These are phyloP conservation scores for Geotrichum restrictum DNA, from an alignment of 1,139 yeast species.

Conservation along the genomic window DNA sequence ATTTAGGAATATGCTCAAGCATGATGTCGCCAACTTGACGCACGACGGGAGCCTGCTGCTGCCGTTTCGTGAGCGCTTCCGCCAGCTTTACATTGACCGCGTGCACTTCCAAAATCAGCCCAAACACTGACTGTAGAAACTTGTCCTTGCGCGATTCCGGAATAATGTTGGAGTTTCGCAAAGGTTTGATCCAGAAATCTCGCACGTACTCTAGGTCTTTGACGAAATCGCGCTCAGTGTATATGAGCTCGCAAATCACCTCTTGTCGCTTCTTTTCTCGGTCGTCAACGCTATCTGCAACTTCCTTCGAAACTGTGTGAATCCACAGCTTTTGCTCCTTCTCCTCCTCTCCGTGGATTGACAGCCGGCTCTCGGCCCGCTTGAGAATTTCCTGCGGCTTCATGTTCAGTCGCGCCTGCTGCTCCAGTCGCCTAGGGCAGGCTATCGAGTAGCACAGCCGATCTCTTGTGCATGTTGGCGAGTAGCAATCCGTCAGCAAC, in stretches of 20 bases:
- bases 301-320: conserved; percentile 78
- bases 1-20: conserved; percentile 73
- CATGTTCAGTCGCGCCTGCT: conserved; percentile 86
- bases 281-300: conserved; percentile 75
- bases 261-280: conserved; percentile 91
- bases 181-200: conserved; percentile 90
- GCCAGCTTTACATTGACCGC: conserved; percentile 78
- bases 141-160: conserved; percentile 87
- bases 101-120: conserved; percentile 82
- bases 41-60: conserved; percentile 81
- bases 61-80: conserved; percentile 84
- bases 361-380: conserved; percentile 74
- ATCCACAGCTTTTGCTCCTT: conserved; percentile 91
- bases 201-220: conserved; percentile 90
- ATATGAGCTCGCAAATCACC: conserved; percentile 87
- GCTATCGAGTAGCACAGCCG: conserved; percentile 88
- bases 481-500: conserved; percentile 86
- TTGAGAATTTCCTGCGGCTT: conserved; percentile 85
- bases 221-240: conserved; percentile 92
- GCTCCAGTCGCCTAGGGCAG: conserved; percentile 93
- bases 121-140: conserved; percentile 85
- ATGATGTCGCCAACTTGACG: conserved; percentile 83
- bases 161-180: conserved; percentile 78
- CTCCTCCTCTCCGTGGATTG: conserved; percentile 70
- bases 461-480: conserved; percentile 92